Evolutionary conservation across 2,329 filamentous ascomycete species (phyloP).

Genomic region (Thielaviopsis ethacetica): DNA sequence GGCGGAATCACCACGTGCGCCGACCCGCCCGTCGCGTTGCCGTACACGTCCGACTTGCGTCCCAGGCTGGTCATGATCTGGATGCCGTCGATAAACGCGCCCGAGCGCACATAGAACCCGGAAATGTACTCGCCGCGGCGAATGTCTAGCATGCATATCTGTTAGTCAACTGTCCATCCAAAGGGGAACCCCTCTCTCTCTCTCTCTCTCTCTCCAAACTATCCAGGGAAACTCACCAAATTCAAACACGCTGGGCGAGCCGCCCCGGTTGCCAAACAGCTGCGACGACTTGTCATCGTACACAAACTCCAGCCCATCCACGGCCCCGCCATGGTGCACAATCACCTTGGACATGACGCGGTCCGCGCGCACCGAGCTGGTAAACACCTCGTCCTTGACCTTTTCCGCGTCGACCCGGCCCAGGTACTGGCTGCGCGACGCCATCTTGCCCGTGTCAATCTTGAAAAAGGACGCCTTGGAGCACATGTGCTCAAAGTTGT

Average conservation of each 20-base stretch:
- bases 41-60: constrained; percentile 72
- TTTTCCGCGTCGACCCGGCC: constrained; percentile 58
- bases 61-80: constrained; percentile 81
- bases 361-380: constrained; percentile 48
- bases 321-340: constrained; percentile 57
- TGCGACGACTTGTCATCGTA: constrained; percentile 79
- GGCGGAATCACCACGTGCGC: constrained; percentile 76
- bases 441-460: constrained; percentile 51
- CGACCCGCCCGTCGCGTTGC: constrained; percentile 63
- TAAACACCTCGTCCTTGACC: constrained; percentile 57
- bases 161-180: not conserved
- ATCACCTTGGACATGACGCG: constrained; percentile 60
- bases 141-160: constrained; percentile 8
- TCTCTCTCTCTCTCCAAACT: no score
- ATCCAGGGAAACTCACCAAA: constrained; percentile 43
- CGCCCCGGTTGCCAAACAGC: constrained; percentile 69
- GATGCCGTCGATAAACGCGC: constrained; percentile 72
- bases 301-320: constrained; percentile 82
- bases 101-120: constrained; percentile 70
- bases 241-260: constrained; percentile 54
- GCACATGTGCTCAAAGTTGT: constrained; percentile 56
- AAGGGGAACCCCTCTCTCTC: no score
- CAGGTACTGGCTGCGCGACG: constrained; percentile 59
- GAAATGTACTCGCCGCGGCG: constrained; percentile 72
- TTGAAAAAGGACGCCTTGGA: constrained; percentile 60